Percentiles rank a stretch among this genome's conserved stretches.
Evolutionary conservation across 108 stramenopile species (phyloP).

Genomic region (Nitzschia sp.): DNA sequence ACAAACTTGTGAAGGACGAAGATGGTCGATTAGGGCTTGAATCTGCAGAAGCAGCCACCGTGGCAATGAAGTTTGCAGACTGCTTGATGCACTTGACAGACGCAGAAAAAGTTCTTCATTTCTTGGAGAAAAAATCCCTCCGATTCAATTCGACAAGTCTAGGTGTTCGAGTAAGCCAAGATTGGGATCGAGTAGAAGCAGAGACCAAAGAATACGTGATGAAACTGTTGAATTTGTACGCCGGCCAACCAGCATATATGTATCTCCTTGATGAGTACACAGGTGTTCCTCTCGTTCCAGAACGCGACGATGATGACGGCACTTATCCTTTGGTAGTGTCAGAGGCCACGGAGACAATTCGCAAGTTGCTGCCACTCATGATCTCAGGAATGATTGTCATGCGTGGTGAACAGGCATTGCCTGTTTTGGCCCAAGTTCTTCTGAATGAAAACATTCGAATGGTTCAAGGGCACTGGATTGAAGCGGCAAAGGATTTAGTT

Average conservation of each 20-base stretch:
- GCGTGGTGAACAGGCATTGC: conserved; percentile 49
- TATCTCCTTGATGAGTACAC: conserved; percentile 56
- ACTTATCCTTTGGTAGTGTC: conserved; percentile 40
- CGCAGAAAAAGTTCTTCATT: conserved; percentile 33
- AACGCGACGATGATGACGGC: not conserved
- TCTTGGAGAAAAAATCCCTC: conserved; percentile 37
- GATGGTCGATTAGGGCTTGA: conserved; percentile 43
- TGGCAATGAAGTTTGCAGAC: conserved; percentile 53
- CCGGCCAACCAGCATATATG: conserved; percentile 34
- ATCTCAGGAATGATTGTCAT: conserved; percentile 54
- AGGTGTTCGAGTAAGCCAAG: conserved; percentile 14
- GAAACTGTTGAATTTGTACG: conserved; percentile 36
- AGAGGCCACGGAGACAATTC: conserved; percentile 34
- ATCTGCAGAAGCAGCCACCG: conserved; percentile 28
- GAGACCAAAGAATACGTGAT: conserved; percentile 14
- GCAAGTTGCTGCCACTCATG: conserved; percentile 51
- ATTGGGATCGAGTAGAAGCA: conserved; percentile 17
- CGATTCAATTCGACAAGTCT: conserved; percentile 25
- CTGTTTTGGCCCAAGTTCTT: conserved; percentile 33
- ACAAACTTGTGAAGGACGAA: conserved; percentile 37
- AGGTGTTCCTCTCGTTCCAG: conserved; percentile 42
- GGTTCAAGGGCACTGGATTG: conserved; percentile 36
- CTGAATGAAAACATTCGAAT: conserved; percentile 23
- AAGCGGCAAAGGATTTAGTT: conserved; percentile 34
- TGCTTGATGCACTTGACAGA: conserved; percentile 42